phyloP scores from a whole-genome alignment of 1,284 basidiomycete species.

The Pseudozyma sp. region DNA sequence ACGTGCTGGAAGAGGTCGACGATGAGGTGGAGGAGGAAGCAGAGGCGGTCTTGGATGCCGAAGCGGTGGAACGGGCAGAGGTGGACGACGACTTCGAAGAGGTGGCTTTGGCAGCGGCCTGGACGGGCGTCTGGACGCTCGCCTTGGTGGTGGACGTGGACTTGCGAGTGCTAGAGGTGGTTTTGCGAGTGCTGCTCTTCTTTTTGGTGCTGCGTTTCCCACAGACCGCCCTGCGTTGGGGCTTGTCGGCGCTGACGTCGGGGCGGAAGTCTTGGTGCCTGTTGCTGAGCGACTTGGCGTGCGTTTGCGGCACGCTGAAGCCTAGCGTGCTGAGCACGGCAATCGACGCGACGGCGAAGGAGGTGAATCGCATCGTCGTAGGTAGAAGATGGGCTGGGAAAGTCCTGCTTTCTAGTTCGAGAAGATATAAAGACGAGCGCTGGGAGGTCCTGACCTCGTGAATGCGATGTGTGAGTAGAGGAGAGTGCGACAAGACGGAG shows the following conservation, averaged over 20 bases:
- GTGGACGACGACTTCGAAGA: background rate
- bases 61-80: background rate
- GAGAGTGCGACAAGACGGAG: background rate
- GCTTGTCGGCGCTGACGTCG: background rate
- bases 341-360: constrained; percentile 35
- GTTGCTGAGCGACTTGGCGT: constrained; percentile 51
- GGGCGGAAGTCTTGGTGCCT: constrained; percentile 21
- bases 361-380: constrained; percentile 25
- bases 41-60: constrained; percentile 1
- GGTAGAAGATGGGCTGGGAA: background rate
- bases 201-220: constrained; percentile 25
- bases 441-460: constrained; percentile 29
- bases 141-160: background rate
- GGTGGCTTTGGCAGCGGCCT: background rate
- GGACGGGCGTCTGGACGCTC: background rate
- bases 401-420: constrained; percentile 15
- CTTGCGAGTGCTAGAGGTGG: constrained; percentile 3
- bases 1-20: constrained; percentile 9
- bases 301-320: constrained; percentile 24
- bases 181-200: constrained; percentile 4
- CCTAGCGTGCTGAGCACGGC: constrained; percentile 37
- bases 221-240: constrained; percentile 17
- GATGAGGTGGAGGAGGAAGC: constrained; percentile 12
- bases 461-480: background rate
- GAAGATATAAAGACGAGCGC: background rate